Evolutionary conservation across 352 stramenopile genomes (phyloP).

Genomic region (Globisporangium cederbergense): DNA sequence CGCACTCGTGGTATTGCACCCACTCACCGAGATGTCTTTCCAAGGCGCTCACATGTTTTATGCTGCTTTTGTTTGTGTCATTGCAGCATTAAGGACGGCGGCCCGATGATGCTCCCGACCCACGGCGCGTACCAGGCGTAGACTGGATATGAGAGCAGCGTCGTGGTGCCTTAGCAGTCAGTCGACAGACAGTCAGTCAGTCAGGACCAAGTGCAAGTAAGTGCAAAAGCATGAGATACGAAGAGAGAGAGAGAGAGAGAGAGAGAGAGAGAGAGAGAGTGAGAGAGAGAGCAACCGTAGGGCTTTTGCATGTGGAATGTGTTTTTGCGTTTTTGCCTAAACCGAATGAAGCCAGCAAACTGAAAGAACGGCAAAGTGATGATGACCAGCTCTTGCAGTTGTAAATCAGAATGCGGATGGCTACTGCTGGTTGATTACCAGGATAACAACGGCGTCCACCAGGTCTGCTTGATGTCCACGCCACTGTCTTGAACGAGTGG

Average conservation of each 20-base stretch:
- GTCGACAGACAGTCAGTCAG: not conserved
- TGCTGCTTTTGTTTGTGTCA: slow-evolving; percentile 3
- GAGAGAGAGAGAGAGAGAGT: not conserved
- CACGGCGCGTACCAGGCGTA: slow-evolving; percentile 84
- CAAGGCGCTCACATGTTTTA: slow-evolving; percentile 5
- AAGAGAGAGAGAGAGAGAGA: not conserved
- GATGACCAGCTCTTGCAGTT: not conserved
- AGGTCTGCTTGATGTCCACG: not conserved
- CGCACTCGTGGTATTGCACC: not conserved
- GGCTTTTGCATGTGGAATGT: slow-evolving; percentile 6
- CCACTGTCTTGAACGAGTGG: not conserved
- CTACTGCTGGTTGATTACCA: not conserved
- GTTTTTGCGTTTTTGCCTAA: slow-evolving; percentile 3
- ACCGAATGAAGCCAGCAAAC: not conserved
- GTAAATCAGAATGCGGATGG: not conserved
- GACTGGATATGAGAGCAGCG: not conserved
- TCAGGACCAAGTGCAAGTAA: not conserved
- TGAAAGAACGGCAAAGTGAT: not conserved
- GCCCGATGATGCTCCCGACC: slow-evolving; percentile 88
- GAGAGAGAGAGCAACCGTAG: not conserved
- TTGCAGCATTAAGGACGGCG: slow-evolving; percentile 82
- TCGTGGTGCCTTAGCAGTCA: slow-evolving; percentile 2
- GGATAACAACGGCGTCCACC: not conserved
- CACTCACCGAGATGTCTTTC: not conserved
- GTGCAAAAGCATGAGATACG: not conserved